These are phyloP conservation scores for Suhomyces bokatorum DNA, from an alignment of 1,139 yeast species.

Conservation along the genomic window DNA sequence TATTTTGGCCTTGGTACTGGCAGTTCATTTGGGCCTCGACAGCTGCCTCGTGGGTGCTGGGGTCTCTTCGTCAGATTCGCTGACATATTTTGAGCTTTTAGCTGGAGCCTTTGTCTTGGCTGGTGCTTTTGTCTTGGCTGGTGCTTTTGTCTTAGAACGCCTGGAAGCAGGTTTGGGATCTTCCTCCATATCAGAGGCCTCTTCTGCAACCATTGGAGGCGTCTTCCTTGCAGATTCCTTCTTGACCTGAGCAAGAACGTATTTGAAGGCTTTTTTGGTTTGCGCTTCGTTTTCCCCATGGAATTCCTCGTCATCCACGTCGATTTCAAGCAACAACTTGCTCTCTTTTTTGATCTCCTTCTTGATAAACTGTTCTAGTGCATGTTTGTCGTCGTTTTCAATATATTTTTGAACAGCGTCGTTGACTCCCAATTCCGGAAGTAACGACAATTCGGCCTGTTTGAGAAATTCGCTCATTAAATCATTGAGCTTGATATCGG, in stretches of 20 bases:
- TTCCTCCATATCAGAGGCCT: not conserved
- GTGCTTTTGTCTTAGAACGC: not conserved
- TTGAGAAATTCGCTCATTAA: constrained; percentile 62
- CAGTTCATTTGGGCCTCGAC: constrained; percentile 3
- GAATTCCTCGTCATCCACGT: constrained; percentile 35
- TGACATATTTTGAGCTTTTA: not conserved
- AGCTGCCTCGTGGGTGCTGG: not conserved
- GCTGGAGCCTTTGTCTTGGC: not conserved
- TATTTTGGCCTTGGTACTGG: constrained; percentile 10
- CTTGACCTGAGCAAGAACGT: constrained; percentile 28
- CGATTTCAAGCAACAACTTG: constrained; percentile 50
- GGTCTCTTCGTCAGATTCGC: not conserved
- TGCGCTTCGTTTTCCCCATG: constrained; percentile 32
- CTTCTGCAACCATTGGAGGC: not conserved
- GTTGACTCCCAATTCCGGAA: constrained; percentile 78
- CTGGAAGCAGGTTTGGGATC: not conserved
- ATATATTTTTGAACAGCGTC: constrained; percentile 72
- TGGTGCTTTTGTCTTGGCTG: not conserved
- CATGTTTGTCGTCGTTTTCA: constrained; percentile 78
- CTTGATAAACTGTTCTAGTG: constrained; percentile 69
- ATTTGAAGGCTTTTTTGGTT: constrained; percentile 32
- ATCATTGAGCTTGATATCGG: constrained; percentile 54
- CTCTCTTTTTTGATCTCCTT: constrained; percentile 65
- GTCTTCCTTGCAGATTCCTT: constrained; percentile 14
- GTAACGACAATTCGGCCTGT: constrained; percentile 61